Conservation (phyloP, 495 filamentous ascomycete species). For the Penicillium steckii region DNA sequence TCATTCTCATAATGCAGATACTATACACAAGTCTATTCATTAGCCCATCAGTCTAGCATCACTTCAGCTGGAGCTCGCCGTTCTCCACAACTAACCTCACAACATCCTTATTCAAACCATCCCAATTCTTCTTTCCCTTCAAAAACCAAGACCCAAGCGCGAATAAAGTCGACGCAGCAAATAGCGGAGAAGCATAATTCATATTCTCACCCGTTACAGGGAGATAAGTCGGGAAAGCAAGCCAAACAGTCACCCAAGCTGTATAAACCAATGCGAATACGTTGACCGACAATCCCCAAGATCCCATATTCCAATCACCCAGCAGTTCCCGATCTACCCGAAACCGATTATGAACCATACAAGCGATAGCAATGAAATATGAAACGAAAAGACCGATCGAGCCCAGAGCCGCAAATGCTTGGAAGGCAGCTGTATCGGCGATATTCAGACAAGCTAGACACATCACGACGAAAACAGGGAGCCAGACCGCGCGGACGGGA, state of each 20-base stretch:
- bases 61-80: constrained; percentile 13
- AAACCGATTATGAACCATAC: constrained; percentile 36
- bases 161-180: constrained; percentile 20
- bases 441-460: constrained; percentile 57
- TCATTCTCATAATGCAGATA: no score
- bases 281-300: constrained; percentile 23
- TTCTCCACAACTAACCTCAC: constrained; percentile 14
- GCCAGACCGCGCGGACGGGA: constrained; percentile 41
- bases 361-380: constrained; percentile 40
- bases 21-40: no score
- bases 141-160: constrained; percentile 24
- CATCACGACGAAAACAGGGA: constrained; percentile 46
- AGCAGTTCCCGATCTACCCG: not conserved
- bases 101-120: constrained; percentile 18
- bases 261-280: constrained; percentile 22
- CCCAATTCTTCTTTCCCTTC: constrained; percentile 18
- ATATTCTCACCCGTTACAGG: constrained; percentile 25
- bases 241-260: constrained; percentile 21
- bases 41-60: not conserved
- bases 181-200: constrained; percentile 28
- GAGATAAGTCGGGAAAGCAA: constrained; percentile 22
- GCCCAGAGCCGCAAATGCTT: constrained; percentile 48
- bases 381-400: constrained; percentile 39
- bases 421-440: constrained; percentile 51
- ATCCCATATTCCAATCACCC: constrained; percentile 22